A percentile compares a stretch with the other conserved stretches of the same genome.
Evolutionary conservation across 2,329 filamentous ascomycete genomes (phyloP).

Genomic region (Alternaria incomplexa): DNA sequence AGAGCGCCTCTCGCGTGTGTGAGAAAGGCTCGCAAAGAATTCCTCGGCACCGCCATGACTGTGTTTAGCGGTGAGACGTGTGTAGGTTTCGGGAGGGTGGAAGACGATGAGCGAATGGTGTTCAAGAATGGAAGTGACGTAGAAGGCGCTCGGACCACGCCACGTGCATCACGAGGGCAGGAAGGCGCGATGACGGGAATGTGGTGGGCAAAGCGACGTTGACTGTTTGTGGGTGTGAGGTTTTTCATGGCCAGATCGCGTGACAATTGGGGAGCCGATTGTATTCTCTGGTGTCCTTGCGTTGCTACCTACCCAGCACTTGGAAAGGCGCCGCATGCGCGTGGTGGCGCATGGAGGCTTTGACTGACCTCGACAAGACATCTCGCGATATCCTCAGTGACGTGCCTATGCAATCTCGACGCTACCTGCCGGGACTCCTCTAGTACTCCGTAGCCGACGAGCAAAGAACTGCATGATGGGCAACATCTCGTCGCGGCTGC

Average conservation of each 20-base stretch:
- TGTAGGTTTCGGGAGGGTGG: constrained; percentile 1
- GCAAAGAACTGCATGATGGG: constrained; percentile 88
- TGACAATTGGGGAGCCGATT: not conserved
- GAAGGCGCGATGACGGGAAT: not conserved
- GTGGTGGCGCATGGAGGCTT: not conserved
- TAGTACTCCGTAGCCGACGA: constrained; percentile 64
- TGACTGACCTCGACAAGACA: too few species aligned
- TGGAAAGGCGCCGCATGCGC: not conserved
- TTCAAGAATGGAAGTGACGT: constrained; percentile 19
- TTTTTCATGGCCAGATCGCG: not conserved
- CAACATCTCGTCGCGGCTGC: constrained; percentile 80
- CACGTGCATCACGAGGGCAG: constrained; percentile 10
- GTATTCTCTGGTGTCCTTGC: not conserved
- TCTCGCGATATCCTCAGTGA: not conserved
- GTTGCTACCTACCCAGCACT: constrained; percentile 11
- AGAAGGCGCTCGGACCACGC: constrained; percentile 17
- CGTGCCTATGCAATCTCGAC: constrained; percentile 53
- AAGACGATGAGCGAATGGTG: not conserved
- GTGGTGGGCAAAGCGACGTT: not conserved
- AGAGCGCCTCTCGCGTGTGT: constrained; percentile 53
- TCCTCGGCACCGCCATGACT: constrained; percentile 52
- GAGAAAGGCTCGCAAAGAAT: constrained; percentile 55
- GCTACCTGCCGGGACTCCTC: constrained; percentile 60
- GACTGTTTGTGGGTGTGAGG: not conserved
- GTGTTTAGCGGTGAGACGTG: constrained; percentile 19